phyloP scores from a whole-genome alignment of 768 basidiomycete species.

The Lyophyllum semitale region DNA sequence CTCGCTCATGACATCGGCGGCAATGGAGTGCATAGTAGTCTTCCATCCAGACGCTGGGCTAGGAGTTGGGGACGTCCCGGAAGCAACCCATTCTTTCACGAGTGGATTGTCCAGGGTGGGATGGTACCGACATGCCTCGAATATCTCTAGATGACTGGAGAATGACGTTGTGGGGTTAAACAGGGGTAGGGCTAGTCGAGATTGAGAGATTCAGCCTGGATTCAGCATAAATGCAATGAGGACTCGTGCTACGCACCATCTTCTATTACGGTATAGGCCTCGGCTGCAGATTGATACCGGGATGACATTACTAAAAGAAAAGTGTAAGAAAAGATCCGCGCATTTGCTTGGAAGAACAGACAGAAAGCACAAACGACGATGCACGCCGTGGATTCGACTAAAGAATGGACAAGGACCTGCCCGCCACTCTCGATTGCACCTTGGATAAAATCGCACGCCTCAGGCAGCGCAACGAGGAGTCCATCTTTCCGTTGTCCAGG shows the following conservation, averaged over 20 bases:
- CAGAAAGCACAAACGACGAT: slow-evolving; percentile 50
- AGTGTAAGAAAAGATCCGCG: background rate
- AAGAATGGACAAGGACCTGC: slow-evolving; percentile 55
- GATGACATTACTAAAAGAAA: slow-evolving; percentile 46
- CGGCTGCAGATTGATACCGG: slow-evolving; percentile 34
- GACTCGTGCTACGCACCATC: slow-evolving; percentile 41
- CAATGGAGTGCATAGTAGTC: slow-evolving; percentile 6
- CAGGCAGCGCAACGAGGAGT: slow-evolving; percentile 47
- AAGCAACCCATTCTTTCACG: slow-evolving; percentile 38
- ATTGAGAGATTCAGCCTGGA: too few relatives aligned
- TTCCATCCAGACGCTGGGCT: background rate
- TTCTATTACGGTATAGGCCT: slow-evolving; percentile 43
- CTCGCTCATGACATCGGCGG: slow-evolving; percentile 16
- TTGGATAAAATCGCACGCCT: slow-evolving; percentile 45
- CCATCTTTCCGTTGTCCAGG: slow-evolving; percentile 37
- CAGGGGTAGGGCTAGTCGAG: slow-evolving; percentile 46
- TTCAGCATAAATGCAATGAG: too few relatives aligned
- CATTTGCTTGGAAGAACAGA: background rate
- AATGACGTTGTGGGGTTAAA: slow-evolving; percentile 53
- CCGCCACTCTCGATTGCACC: slow-evolving; percentile 41
- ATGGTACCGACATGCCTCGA: slow-evolving; percentile 39
- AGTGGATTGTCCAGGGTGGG: slow-evolving; percentile 43
- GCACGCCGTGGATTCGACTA: slow-evolving; percentile 56
- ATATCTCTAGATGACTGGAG: slow-evolving; percentile 47
- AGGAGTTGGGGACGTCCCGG: slow-evolving; percentile 1